phyloP scores from a whole-genome alignment of 2,329 filamentous ascomycete species.

The Colletotrichum ledebouriae region DNA sequence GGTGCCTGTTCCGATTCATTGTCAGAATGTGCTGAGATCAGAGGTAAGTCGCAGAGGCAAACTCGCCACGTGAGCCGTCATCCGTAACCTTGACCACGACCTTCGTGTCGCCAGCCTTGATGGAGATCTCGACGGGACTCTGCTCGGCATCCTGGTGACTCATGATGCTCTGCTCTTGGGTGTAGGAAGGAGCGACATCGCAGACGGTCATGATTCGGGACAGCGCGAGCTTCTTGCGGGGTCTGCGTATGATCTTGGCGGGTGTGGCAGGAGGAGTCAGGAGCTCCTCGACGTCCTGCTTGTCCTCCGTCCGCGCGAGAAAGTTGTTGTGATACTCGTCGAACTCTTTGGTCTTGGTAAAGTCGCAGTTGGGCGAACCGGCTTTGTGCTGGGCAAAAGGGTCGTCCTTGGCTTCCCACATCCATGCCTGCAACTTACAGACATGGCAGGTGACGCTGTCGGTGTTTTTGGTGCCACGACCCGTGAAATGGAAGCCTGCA shows the following conservation, averaged over 20 bases:
- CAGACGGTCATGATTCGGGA: background rate
- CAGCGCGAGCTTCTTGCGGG: background rate
- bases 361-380: background rate
- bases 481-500: slow-evolving; percentile 5
- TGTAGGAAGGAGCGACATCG: background rate
- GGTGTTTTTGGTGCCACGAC: accelerated
- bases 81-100: background rate
- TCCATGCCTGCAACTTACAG: slow-evolving; percentile 24
- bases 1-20: background rate
- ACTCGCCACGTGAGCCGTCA: background rate
- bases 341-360: background rate
- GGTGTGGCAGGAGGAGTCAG: slow-evolving; percentile 12
- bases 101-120: background rate
- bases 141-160: background rate
- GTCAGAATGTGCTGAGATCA: background rate
- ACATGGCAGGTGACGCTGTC: slow-evolving; percentile 23
- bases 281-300: background rate
- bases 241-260: background rate
- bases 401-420: slow-evolving; percentile 32
- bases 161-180: background rate
- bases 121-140: background rate
- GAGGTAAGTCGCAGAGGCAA: no score
- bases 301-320: background rate
- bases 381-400: slow-evolving; percentile 15
- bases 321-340: background rate